phyloP scores from a whole-genome alignment of 1,139 yeast species.

The Debaryomyces fabryi region DNA sequence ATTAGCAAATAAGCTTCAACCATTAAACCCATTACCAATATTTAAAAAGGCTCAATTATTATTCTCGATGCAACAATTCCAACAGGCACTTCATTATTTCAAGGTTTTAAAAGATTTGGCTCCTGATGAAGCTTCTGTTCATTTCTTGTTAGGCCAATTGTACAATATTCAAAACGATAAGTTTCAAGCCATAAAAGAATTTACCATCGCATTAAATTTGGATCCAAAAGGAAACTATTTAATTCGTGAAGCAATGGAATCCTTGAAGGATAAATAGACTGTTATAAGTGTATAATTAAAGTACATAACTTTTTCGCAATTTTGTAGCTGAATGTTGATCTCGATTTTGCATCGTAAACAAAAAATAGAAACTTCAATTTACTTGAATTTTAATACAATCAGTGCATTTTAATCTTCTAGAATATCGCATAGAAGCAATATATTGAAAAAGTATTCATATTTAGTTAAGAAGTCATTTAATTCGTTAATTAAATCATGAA shows the following conservation, averaged over 20 bases:
- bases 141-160: slow-evolving; percentile 83
- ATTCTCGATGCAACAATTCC: slow-evolving; percentile 69
- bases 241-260: slow-evolving; percentile 81
- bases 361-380: neutral
- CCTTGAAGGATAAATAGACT: slow-evolving; percentile 32
- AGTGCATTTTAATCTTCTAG: neutral
- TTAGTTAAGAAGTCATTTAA: neutral
- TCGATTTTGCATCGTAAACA: neutral
- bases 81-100: slow-evolving; percentile 73
- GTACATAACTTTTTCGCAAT: neutral
- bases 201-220: slow-evolving; percentile 84
- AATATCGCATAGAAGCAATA: neutral
- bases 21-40: slow-evolving; percentile 81
- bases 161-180: slow-evolving; percentile 77
- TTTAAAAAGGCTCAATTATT: slow-evolving; percentile 88
- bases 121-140: slow-evolving; percentile 95
- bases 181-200: slow-evolving; percentile 79
- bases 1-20: slow-evolving; percentile 82
- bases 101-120: slow-evolving; percentile 73
- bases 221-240: slow-evolving; percentile 94
- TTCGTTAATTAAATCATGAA: slow-evolving; percentile 3
- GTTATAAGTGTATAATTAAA: neutral
- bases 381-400: neutral
- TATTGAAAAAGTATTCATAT: neutral
- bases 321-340: neutral